Evolutionary conservation across 306 rosid genomes (phyloP).

Genomic region (Glycine latifolia): DNA sequence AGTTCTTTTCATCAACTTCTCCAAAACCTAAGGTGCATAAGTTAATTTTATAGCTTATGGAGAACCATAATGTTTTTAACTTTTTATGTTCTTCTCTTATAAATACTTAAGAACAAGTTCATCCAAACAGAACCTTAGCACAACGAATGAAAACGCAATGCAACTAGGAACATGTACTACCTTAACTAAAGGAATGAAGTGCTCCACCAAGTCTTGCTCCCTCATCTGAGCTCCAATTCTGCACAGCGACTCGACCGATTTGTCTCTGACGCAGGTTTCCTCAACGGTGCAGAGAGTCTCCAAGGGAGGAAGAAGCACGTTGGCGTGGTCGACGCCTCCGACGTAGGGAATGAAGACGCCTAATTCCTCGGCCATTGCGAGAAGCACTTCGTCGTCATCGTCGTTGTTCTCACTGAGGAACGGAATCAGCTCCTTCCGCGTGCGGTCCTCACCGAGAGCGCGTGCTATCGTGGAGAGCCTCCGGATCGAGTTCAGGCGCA

Average conservation of each 20-base stretch:
- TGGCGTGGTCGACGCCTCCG: constrained; percentile 91
- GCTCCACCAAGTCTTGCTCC: constrained; percentile 83
- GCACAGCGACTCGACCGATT: constrained; percentile 90
- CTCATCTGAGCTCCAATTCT: constrained; percentile 93
- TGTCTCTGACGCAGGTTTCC: constrained; percentile 98
- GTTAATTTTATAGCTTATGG: background rate
- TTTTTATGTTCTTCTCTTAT: background rate
- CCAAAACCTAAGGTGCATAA: background rate
- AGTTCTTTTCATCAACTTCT: background rate
- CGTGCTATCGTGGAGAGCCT: constrained; percentile 96
- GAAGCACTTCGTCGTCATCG: constrained; percentile 96
- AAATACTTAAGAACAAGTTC: background rate
- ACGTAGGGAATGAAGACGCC: constrained; percentile 92
- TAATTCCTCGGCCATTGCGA: constrained; percentile 95
- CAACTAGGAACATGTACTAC: constrained; percentile 43
- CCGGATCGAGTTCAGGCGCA: constrained; percentile 91
- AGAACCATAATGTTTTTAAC: background rate
- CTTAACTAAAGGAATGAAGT: constrained; percentile 93
- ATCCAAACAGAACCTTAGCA: too few species aligned
- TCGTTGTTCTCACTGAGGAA: constrained; percentile 93
- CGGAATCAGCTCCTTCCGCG: constrained; percentile 94
- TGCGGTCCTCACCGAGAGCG: constrained; percentile 93
- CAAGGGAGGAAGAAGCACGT: constrained; percentile 80
- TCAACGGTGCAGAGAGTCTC: constrained; percentile 93
- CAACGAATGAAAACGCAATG: background rate